Evolutionary conservation across 148 eudicot species (phyloP).

Genomic region (Fallopia convolvulus): DNA sequence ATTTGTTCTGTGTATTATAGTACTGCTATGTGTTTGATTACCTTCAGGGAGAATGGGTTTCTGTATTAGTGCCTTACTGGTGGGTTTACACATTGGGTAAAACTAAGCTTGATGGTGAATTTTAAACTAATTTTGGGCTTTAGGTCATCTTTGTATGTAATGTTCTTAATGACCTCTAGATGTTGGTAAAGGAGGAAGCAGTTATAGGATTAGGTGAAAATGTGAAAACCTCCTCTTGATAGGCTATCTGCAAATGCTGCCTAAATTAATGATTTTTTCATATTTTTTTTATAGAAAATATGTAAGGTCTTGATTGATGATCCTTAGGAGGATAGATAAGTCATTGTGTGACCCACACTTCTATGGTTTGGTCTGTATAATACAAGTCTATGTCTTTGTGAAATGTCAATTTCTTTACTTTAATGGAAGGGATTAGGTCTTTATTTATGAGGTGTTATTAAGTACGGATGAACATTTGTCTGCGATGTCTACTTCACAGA

Average conservation of each 20-base stretch:
- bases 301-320: not conserved
- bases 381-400: not conserved
- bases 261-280: not conserved
- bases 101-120: not conserved
- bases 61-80: not conserved
- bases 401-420: conserved; percentile 4
- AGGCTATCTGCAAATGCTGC: not conserved
- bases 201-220: not conserved
- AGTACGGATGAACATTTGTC: not conserved
- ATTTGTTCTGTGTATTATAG: not conserved
- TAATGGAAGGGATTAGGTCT: not conserved
- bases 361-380: not conserved
- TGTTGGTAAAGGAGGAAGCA: not conserved
- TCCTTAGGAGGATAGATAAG: conserved; percentile 1
- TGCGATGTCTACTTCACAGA: not conserved
- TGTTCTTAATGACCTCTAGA: not conserved
- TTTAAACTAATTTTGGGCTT: not conserved
- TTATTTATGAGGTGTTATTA: not conserved
- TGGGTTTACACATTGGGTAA: not conserved
- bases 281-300: not conserved
- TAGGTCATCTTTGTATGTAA: not conserved
- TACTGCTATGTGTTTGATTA: not conserved
- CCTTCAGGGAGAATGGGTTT: not conserved
- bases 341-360: not conserved
- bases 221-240: not conserved